Evolutionary conservation across 2,329 filamentous ascomycete genomes (phyloP).

Genomic region (Colletotrichum brevisporum): DNA sequence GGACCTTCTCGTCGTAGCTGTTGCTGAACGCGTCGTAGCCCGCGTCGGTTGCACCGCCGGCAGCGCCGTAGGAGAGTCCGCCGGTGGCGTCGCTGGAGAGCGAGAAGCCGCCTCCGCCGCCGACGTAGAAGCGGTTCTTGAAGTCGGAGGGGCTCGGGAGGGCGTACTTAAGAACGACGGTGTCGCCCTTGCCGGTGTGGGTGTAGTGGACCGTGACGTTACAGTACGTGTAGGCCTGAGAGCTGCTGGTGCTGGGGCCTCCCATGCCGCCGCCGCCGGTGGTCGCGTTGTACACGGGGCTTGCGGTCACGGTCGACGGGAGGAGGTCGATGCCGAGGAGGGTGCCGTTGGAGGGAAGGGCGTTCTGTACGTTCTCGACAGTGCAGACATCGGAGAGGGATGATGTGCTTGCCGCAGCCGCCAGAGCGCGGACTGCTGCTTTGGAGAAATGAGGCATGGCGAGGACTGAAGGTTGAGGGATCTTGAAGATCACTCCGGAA

Average conservation of each 20-base stretch:
- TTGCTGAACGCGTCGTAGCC: constrained; percentile 64
- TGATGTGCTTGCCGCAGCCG: constrained; percentile 39
- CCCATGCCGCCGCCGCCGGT: constrained; percentile 47
- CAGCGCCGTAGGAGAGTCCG: constrained; percentile 61
- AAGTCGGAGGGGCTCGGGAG: constrained; percentile 59
- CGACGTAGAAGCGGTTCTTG: constrained; percentile 60
- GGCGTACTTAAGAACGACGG: constrained; percentile 57
- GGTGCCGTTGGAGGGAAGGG: constrained; percentile 44
- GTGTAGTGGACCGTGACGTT: constrained; percentile 62
- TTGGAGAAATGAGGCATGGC: constrained; percentile 26
- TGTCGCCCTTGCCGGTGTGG: constrained; percentile 53
- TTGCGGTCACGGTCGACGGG: constrained; percentile 24
- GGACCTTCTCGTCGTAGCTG: constrained; percentile 52
- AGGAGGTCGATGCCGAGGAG: constrained; percentile 48
- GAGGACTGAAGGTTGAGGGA: background rate
- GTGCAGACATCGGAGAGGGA: constrained; percentile 44
- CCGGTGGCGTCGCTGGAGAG: constrained; percentile 49
- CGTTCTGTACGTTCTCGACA: constrained; percentile 42
- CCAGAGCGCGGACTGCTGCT: constrained; percentile 16
- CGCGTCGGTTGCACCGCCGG: constrained; percentile 62
- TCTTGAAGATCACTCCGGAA: background rate
- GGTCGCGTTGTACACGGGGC: constrained; percentile 36
- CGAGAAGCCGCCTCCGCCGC: constrained; percentile 61
- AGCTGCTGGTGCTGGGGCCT: constrained; percentile 48
- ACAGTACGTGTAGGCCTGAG: constrained; percentile 56